These are phyloP conservation scores for Blastocystis sp. DNA, from an alignment of 352 stramenopile genomes.

Conservation along the genomic window DNA sequence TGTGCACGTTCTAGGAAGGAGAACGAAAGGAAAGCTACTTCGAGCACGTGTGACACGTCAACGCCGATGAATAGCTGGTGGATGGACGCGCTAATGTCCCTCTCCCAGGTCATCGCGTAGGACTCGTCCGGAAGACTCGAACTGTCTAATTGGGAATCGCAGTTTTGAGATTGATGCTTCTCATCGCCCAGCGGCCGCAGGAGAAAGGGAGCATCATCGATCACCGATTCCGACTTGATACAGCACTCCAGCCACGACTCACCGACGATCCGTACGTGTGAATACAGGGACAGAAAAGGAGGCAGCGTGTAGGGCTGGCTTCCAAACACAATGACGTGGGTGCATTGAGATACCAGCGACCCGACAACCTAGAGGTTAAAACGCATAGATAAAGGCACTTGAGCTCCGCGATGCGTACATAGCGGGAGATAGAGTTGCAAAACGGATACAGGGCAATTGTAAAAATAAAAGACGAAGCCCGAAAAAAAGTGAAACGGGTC, in stretches of 20 bases:
- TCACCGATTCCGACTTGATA: not conserved
- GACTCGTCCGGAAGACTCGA: no score
- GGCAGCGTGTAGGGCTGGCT: not conserved
- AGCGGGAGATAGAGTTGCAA: conserved; percentile 22
- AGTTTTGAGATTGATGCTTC: no score
- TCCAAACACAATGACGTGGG: conserved; percentile 27
- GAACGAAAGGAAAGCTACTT: not conserved
- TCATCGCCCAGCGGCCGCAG: not conserved
- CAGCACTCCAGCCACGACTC: conserved; percentile 19
- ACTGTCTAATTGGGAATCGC: no score
- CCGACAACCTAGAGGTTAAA: not conserved
- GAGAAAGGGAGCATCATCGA: conserved; percentile 8
- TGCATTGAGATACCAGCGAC: conserved; percentile 41
- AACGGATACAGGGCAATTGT: conserved; percentile 6
- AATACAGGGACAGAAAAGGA: not conserved
- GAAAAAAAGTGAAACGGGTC: conserved; percentile 39
- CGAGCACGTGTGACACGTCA: no score
- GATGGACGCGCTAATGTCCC: no score
- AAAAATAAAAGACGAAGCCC: conserved; percentile 41
- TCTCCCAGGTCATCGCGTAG: no score
- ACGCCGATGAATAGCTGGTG: no score
- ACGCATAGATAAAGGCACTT: not conserved
- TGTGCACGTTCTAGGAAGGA: not conserved
- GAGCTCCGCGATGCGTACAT: conserved; percentile 38
- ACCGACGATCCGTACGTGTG: not conserved